Base-by-base conservation (phyloP, 345 rosid genomes). In the Euclidium syriacum region DNA sequence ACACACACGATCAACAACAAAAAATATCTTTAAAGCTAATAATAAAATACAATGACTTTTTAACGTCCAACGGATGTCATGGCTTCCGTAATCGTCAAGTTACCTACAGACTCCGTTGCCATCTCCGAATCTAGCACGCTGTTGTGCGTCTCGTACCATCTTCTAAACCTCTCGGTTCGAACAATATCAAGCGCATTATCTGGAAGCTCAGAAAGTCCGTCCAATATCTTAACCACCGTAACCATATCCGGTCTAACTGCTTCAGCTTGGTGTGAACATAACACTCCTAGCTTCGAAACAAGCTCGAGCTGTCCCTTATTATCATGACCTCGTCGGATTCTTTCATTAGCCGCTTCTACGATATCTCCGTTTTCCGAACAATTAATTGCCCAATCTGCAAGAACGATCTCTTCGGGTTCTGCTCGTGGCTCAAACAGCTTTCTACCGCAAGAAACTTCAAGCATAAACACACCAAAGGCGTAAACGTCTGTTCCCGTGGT, bases 401-500 rank as follows among this genome's bases (percentile, higher is more conserved):
- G 46, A 34, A 78, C 64, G 23, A 83, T 46, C 41, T 80, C 80
- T n/a, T 66, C 61, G 2, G 80, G 39, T 8, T 57, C 74, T 1
- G 59, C 65, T 42, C 15, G 64, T 5, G 64, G 59, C 50, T 69
- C 50, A 55, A 71, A 32, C 44, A 81, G 77, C 10, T 71, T 83
- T 56, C 87, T 78, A 15, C 83, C 84, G 33, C 87, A 65, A 11
- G 66, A 78, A 22, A 78, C 76, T 70, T 83, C 83, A 2, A 83
- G 78, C 73, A 80, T 62, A 7, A 83, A 66, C 6, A 77, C 67
- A 24, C 79, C 83, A 42, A 70, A 82, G 9, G 80, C 79, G 36
- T 75, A 82, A 7, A 79, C 75, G 65, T 82, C 84, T 11, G 84
- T 73, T 20, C 82, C 73, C 2, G 77, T 62, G 4, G 81, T 71